These are phyloP conservation scores for Funneliformis caledonium DNA, from an alignment of 371 early-diverging fungal genomes.

Conservation along the genomic window DNA sequence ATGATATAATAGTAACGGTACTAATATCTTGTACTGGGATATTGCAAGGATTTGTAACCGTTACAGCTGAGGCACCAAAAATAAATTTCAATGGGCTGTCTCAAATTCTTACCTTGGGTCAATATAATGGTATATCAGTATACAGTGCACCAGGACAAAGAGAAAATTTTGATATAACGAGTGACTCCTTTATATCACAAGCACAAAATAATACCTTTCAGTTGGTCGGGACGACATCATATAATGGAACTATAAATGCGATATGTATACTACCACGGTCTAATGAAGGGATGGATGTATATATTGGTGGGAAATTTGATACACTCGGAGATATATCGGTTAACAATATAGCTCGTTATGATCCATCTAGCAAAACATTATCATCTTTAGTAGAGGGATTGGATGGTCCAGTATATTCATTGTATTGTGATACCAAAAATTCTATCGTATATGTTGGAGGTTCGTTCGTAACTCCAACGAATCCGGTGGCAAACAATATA, in stretches of 20 bases:
- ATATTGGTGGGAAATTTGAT: slow-evolving; percentile 41
- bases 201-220: neutral
- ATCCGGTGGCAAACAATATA: neutral
- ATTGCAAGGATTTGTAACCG: neutral
- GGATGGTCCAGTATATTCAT: slow-evolving; percentile 67
- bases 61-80: neutral
- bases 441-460: slow-evolving; percentile 62
- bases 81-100: slow-evolving; percentile 2
- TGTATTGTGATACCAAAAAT: slow-evolving; percentile 62
- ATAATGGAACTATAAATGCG: slow-evolving; percentile 37
- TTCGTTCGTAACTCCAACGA: slow-evolving; percentile 50
- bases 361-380: slow-evolving; percentile 51
- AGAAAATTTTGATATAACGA: slow-evolving; percentile 1
- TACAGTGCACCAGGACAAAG: neutral
- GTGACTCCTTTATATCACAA: slow-evolving; percentile 26
- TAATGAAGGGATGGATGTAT: slow-evolving; percentile 28
- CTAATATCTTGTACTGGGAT: slow-evolving; percentile 14
- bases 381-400: slow-evolving; percentile 63
- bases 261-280: slow-evolving; percentile 30
- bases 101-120: slow-evolving; percentile 22
- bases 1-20: slow-evolving; percentile 14
- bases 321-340: slow-evolving; percentile 33
- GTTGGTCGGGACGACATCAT: slow-evolving; percentile 33
- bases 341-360: slow-evolving; percentile 62
- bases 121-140: slow-evolving; percentile 35